These are phyloP conservation scores for Ogataea thermomethanolica DNA, from an alignment of 805 yeast species.

Conservation along the genomic window DNA sequence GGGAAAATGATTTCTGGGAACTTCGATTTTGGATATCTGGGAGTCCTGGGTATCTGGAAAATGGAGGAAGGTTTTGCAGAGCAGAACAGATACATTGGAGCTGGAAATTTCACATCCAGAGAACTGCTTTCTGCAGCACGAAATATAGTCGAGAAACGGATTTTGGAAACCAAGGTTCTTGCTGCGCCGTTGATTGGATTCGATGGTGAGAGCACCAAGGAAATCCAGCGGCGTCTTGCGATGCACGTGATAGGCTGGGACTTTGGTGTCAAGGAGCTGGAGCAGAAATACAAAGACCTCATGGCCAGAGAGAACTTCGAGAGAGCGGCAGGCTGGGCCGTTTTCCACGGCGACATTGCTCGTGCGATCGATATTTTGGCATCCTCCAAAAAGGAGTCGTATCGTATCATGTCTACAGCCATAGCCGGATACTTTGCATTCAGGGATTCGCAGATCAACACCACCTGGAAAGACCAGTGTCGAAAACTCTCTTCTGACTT, in stretches of 20 bases:
- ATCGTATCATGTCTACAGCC: conserved; percentile 85
- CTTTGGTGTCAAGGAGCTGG: conserved; percentile 70
- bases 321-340: conserved; percentile 98
- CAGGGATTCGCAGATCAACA: conserved; percentile 53
- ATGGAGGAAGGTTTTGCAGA: conserved; percentile 53
- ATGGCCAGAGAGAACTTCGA: conserved; percentile 61
- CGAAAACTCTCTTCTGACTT: conserved; percentile 83
- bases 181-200: conserved; percentile 41
- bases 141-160: conserved; percentile 41
- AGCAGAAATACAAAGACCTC: conserved; percentile 57
- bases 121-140: conserved; percentile 49
- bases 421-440: conserved; percentile 84
- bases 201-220: conserved; percentile 44
- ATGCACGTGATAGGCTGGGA: conserved; percentile 90
- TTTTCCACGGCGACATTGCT: conserved; percentile 83
- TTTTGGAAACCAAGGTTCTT: conserved; percentile 45
- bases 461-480: conserved; percentile 92
- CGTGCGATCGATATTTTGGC: conserved; percentile 78
- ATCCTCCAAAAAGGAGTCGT: conserved; percentile 64
- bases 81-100: conserved; percentile 44
- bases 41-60: conserved; percentile 88
- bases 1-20: conserved; percentile 67
- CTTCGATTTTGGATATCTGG: conserved; percentile 80
- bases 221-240: conserved; percentile 71
- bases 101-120: conserved; percentile 33